phyloP scores from a whole-genome alignment of 768 basidiomycete species.

The Hebeloma cylindrosporum region DNA sequence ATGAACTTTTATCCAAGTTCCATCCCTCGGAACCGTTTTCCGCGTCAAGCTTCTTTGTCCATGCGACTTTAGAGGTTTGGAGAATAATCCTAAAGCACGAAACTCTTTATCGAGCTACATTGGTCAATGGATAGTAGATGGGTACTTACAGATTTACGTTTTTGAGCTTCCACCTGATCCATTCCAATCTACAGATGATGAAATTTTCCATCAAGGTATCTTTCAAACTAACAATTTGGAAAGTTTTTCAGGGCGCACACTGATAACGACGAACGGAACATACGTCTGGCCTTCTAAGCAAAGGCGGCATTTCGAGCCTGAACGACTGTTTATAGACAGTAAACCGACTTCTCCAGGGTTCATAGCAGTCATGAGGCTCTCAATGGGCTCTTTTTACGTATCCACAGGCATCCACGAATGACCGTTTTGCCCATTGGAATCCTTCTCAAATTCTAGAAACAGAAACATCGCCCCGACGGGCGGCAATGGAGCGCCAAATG shows the following conservation, averaged over 20 bases:
- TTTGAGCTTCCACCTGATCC: too few relatives aligned
- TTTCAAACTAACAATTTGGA: conserved; percentile 3
- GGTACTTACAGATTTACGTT: too few relatives aligned
- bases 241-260: conserved; percentile 1
- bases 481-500: neutral
- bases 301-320: conserved; percentile 3
- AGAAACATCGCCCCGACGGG: too few relatives aligned
- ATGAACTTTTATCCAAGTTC: too few relatives aligned
- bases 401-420: neutral
- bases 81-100: too few relatives aligned
- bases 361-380: conserved; percentile 6
- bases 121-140: too few relatives aligned
- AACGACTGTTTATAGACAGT: neutral
- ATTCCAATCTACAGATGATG: too few relatives aligned
- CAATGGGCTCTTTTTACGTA: conserved; percentile 11
- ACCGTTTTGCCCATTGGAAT: conserved; percentile 4
- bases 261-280: neutral
- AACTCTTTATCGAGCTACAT: too few relatives aligned
- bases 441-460: neutral
- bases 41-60: too few relatives aligned
- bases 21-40: too few relatives aligned
- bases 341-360: conserved; percentile 4
- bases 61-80: too few relatives aligned
- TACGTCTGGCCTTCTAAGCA: neutral
- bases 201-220: too few relatives aligned